Evolutionary conservation across 495 filamentous ascomycete genomes (phyloP).

Genomic region (Hypoxylon subgilvum): DNA sequence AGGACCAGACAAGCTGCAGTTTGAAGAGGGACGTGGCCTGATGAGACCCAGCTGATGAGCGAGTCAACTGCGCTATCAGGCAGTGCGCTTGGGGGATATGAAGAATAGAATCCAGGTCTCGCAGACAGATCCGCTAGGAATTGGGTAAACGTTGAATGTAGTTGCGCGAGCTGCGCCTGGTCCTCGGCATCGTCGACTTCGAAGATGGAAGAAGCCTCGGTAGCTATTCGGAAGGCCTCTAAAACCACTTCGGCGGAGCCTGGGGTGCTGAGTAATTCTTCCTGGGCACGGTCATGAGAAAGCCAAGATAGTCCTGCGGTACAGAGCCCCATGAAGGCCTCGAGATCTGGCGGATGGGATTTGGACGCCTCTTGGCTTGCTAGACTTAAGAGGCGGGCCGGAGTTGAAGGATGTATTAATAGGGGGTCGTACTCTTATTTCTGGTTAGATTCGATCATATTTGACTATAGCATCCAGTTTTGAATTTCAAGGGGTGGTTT

Average conservation of each 20-base stretch:
- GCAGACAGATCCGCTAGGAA: conserved; percentile 69
- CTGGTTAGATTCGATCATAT: conserved; percentile 5
- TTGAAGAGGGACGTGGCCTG: conserved; percentile 57
- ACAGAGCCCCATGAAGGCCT: conserved; percentile 45
- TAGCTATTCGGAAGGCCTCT: conserved; percentile 40
- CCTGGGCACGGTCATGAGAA: conserved; percentile 51
- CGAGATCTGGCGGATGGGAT: conserved; percentile 36
- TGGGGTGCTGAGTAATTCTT: conserved; percentile 48
- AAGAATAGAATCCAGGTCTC: conserved; percentile 57
- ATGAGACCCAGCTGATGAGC: conserved; percentile 56
- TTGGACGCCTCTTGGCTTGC: conserved; percentile 22
- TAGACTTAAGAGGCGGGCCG: conserved; percentile 43
- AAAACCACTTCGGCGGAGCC: conserved; percentile 42
- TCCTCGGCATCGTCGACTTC: conserved; percentile 51
- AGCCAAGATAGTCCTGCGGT: conserved; percentile 51
- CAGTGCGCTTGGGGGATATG: too few relatives aligned
- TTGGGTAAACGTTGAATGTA: conserved; percentile 62
- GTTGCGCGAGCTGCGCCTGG: conserved; percentile 57
- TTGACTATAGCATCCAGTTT: too few relatives aligned
- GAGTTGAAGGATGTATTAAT: conserved; percentile 43
- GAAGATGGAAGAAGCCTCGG: conserved; percentile 36
- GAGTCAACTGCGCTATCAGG: conserved; percentile 51
- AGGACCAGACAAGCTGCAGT: conserved; percentile 77
- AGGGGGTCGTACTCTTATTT: conserved; percentile 45
- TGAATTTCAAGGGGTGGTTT: conserved; percentile 12